Evolutionary conservation across 441 rosid genomes (phyloP), one percentile per base, ranked within the genome.

Genomic region (Populus tomentosa): DNA sequence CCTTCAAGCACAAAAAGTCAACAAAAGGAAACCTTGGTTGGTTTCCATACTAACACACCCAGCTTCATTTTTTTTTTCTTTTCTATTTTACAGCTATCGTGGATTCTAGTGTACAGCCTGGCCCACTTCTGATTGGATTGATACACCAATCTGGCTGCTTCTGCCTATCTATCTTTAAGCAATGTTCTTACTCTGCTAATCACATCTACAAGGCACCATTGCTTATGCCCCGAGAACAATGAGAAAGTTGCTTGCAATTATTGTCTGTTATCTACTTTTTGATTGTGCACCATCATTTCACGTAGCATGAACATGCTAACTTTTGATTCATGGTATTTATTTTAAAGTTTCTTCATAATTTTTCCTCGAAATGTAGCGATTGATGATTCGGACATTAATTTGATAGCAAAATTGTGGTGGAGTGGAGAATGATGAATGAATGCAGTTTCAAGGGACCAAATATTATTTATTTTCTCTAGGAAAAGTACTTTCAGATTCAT

Each of bases 71-170:
- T 18, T 59, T 61, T 61, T 40, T 61, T 61, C n/a, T n/a, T n/a
- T n/a, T 76, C 83, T 74, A 20, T 30, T 76, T 26, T 63, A 69
- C 97, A 95, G 97, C 91, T 95, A 70, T 91, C 96, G 8, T 92
- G 98, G 99, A 87, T 88, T 87, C 87, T 95, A 81, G 93, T 93
- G 82, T 95, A 93, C 88, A 95, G 99, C 92, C 83, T 95, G 94
- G 90, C 86, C 61, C 94, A 92, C 80, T 94, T 92, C 86, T 91
- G 88, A 93, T 77, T 36, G 63, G 78, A 59, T 3, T 18, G 69
- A 78, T 35, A 61, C 56, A 46, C 56, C 21, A 23, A 67, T 67
- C 71, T 67, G 77, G 76, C 62, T 46, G 53, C 53, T 14, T 46
- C 18, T 67, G 73, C 74, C 46, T 28, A 11, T 13, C 72, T n/a